Percentiles rank a stretch among this genome's conserved stretches.
These are phyloP conservation scores for Colletotrichum chrysophilum DNA, from an alignment of 2,329 filamentous ascomycete species.

Conservation along the genomic window DNA sequence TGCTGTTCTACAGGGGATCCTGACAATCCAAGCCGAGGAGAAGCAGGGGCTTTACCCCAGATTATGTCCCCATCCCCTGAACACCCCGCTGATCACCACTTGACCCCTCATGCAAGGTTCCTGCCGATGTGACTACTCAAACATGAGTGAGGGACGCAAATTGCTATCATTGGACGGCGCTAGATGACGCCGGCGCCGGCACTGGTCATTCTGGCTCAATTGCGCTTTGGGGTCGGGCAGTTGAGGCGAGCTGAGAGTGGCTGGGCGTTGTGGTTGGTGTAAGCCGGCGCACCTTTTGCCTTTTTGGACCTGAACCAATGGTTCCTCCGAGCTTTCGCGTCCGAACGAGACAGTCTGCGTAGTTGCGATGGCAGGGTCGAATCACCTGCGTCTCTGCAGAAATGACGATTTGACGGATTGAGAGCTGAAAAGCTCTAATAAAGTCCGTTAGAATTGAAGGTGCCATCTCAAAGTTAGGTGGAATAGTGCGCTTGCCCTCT, in stretches of 20 bases:
- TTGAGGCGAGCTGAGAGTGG: background rate
- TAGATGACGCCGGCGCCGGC: background rate
- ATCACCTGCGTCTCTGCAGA: background rate
- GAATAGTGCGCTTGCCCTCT: background rate
- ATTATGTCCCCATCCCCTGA: background rate
- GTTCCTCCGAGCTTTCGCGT: constrained; percentile 5
- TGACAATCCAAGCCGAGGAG: constrained; percentile 5
- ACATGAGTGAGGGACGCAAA: background rate
- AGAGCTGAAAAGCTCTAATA: background rate
- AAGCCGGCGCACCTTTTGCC: background rate
- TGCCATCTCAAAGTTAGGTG: background rate
- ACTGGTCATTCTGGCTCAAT: background rate
- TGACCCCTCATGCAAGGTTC: constrained; percentile 8
- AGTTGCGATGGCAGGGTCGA: background rate
- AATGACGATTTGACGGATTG: background rate
- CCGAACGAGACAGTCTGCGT: background rate
- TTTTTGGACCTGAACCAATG: background rate
- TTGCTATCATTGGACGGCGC: background rate
- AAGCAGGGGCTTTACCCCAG: constrained; percentile 1
- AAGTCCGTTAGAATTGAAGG: background rate
- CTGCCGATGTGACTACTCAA: background rate
- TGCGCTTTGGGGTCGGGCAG: background rate
- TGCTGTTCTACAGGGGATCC: background rate
- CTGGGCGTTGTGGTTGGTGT: background rate
- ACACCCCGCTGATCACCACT: background rate